Percentiles rank a stretch among this genome's conserved stretches.
Conservation (phyloP, 805 yeast species). For the Maudiozyma saulgeensis region DNA sequence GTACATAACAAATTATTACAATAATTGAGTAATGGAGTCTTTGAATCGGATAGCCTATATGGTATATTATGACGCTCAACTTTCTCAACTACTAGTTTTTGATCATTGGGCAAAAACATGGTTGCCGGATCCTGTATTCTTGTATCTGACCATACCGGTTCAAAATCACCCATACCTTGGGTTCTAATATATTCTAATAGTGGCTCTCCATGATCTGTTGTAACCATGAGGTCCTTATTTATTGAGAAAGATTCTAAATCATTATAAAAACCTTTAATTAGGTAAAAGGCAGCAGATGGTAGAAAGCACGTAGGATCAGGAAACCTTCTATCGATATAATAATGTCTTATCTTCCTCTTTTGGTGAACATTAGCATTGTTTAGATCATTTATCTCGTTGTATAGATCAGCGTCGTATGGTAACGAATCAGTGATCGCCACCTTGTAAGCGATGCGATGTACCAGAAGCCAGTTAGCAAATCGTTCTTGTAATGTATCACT, state of each 20-base stretch:
- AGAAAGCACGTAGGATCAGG: not conserved
- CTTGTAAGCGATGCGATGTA: conserved; percentile 6
- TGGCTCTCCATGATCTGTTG: conserved; percentile 6
- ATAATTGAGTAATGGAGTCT: not conserved
- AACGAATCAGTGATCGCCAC: conserved; percentile 1
- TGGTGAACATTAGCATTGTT: not conserved
- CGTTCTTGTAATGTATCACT: not conserved
- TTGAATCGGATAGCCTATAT: not conserved
- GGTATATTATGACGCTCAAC: not conserved
- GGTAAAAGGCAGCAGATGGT: not conserved
- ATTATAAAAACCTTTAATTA: conserved; percentile 4
- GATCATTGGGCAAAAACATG: conserved; percentile 13
- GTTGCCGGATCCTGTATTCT: conserved; percentile 15
- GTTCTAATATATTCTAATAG: conserved; percentile 3
- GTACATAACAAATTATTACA: conserved; percentile 10
- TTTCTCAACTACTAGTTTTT: conserved; percentile 12
- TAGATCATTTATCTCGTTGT: not conserved
- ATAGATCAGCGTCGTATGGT: conserved; percentile 4
- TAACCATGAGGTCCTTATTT: not conserved
- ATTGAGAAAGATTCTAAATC: conserved; percentile 5
- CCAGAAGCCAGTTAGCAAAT: conserved; percentile 6
- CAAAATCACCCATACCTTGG: conserved; percentile 9
- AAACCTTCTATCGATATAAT: not conserved
- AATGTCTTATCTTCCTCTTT: not conserved
- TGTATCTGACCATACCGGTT: conserved; percentile 18